Conservation (phyloP, 2,329 filamentous ascomycete species). For the Colletotrichum tamarilloi region DNA sequence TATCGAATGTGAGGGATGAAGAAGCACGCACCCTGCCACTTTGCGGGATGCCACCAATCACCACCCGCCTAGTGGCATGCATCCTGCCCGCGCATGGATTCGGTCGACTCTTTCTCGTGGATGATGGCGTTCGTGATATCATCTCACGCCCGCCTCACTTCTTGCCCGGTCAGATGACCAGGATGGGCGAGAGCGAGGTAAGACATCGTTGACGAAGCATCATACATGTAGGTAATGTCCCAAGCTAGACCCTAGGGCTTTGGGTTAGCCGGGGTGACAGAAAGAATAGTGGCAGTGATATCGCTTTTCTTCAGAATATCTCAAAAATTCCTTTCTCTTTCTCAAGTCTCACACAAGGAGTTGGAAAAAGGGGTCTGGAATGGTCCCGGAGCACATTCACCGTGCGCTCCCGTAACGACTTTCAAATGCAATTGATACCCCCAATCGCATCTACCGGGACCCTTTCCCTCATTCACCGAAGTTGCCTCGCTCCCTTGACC, state of each 20-base stretch:
- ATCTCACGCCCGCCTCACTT: constrained; percentile 34
- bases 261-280: neutral
- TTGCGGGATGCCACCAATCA: constrained; percentile 29
- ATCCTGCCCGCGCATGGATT: constrained; percentile 20
- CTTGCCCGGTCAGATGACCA: constrained; percentile 22
- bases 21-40: constrained; percentile 15
- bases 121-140: constrained; percentile 33
- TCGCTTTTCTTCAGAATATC: neutral
- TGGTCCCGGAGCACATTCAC: neutral
- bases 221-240: neutral
- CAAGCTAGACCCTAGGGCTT: neutral
- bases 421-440: constrained; percentile 1
- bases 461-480: neutral
- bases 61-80: constrained; percentile 24
- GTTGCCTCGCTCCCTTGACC: neutral
- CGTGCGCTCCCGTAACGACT: neutral
- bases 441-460: neutral
- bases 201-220: constrained; percentile 20
- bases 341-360: constrained; percentile 5
- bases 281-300: neutral
- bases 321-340: neutral
- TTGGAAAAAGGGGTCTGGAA: neutral
- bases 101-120: neutral
- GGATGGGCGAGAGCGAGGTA: constrained; percentile 3
- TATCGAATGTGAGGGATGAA: constrained; percentile 25